phyloP scores from a whole-genome alignment of 176 grass and related monocot species.

The Aegilops bicornis region DNA sequence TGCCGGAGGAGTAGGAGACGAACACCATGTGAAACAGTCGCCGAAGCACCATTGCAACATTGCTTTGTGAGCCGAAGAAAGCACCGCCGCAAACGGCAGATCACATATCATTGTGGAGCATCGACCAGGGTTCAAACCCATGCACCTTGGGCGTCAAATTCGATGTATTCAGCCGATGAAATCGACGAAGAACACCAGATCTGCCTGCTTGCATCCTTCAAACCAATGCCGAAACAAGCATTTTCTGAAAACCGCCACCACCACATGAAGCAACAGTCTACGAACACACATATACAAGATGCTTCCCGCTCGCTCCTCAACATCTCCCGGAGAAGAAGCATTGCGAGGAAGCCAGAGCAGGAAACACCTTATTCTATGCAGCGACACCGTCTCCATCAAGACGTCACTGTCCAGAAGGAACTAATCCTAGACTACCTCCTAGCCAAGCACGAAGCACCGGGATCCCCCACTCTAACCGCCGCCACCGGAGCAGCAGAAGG shows the following conservation, averaged over 20 bases:
- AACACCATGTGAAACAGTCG: too few relatives aligned
- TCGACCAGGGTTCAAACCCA: too few relatives aligned
- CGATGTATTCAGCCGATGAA: too few relatives aligned
- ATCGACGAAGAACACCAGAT: neutral
- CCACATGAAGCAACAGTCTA: neutral
- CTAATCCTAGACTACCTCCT: neutral
- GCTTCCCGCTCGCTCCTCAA: neutral
- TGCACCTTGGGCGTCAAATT: too few relatives aligned
- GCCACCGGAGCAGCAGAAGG: neutral
- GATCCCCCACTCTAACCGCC: neutral
- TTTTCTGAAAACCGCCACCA: neutral
- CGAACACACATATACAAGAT: neutral
- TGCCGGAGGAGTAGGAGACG: too few relatives aligned
- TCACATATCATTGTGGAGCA: too few relatives aligned
- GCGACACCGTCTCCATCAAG: neutral
- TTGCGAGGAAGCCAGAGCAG: neutral
- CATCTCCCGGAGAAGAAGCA: neutral
- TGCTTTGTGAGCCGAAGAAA: too few relatives aligned
- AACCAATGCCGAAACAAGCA: neutral
- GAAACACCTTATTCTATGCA: neutral
- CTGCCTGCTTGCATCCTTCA: neutral
- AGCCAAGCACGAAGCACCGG: neutral
- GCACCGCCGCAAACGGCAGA: too few relatives aligned
- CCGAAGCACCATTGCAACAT: too few relatives aligned
- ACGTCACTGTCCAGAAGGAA: neutral